phyloP scores from a whole-genome alignment of 495 filamentous ascomycete genomes.

The Hyaloscypha hepaticicola region DNA sequence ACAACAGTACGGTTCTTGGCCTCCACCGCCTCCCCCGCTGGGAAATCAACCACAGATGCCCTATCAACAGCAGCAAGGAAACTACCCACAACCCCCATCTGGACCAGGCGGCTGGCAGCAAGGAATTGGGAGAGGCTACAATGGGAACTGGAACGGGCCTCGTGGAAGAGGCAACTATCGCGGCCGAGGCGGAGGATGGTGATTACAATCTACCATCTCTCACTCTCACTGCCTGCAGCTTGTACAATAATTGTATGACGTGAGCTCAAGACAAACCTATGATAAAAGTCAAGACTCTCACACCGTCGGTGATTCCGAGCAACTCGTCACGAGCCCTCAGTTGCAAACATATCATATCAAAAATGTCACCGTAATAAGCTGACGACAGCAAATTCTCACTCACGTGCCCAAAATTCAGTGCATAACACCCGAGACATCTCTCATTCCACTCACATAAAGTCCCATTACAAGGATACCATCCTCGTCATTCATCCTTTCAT shows the following conservation, averaged over 20 bases:
- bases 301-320: too few relatives aligned
- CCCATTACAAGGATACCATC: not conserved
- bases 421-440: not conserved
- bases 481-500: not conserved
- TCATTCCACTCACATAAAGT: not conserved
- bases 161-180: conserved; percentile 26
- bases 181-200: conserved; percentile 29
- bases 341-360: not conserved
- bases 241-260: not conserved
- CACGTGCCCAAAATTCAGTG: not conserved
- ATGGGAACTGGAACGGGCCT: conserved; percentile 21
- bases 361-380: not conserved
- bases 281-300: not conserved
- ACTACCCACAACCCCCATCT: conserved; percentile 11
- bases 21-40: conserved; percentile 29
- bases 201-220: not conserved
- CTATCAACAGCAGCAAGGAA: conserved; percentile 16
- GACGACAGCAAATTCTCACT: not conserved
- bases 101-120: conserved; percentile 25
- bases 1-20: conserved; percentile 16
- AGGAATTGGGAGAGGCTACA: conserved; percentile 28
- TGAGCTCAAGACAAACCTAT: not conserved
- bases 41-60: conserved; percentile 7
- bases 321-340: not conserved
- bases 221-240: too few relatives aligned